A percentile compares a stretch with the other conserved stretches of the same genome.
Evolutionary conservation across 805 yeast species (phyloP).

Genomic region (Candida sphagnicola): DNA sequence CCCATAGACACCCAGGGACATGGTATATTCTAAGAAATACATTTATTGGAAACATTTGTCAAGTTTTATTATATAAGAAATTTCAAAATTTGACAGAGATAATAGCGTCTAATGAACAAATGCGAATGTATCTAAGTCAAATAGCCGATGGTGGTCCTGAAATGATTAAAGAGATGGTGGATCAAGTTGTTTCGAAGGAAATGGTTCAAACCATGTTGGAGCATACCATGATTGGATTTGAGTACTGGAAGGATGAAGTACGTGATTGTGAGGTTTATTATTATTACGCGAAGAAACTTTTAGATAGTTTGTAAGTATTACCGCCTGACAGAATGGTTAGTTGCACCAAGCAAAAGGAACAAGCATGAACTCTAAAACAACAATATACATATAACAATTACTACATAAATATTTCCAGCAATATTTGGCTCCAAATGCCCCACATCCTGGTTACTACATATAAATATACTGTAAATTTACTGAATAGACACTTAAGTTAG

Average conservation of each 20-base stretch:
- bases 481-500: too few species aligned
- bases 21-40: conserved; percentile 36
- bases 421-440: too few species aligned
- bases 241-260: conserved; percentile 34
- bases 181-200: conserved; percentile 13
- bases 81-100: conserved; percentile 17
- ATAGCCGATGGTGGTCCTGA: conserved; percentile 2
- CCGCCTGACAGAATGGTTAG: too few species aligned
- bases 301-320: conserved; percentile 11
- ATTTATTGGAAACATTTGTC: conserved; percentile 25
- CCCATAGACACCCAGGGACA: conserved; percentile 38
- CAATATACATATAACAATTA: too few species aligned
- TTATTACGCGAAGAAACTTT: conserved; percentile 19
- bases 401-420: too few species aligned
- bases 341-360: too few species aligned
- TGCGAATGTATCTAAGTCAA: conserved; percentile 5
- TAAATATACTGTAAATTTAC: too few species aligned
- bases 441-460: too few species aligned
- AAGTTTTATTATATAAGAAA: conserved; percentile 27
- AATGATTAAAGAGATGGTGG: conserved; percentile 8
- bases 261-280: conserved; percentile 28
- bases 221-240: conserved; percentile 24
- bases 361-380: too few species aligned
- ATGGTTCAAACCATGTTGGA: conserved; percentile 17
- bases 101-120: conserved; percentile 11